Percentiles rank a stretch among this genome's conserved stretches.
phyloP scores from a whole-genome alignment of 2,329 filamentous ascomycete species.

The Apiospora phragmitis region DNA sequence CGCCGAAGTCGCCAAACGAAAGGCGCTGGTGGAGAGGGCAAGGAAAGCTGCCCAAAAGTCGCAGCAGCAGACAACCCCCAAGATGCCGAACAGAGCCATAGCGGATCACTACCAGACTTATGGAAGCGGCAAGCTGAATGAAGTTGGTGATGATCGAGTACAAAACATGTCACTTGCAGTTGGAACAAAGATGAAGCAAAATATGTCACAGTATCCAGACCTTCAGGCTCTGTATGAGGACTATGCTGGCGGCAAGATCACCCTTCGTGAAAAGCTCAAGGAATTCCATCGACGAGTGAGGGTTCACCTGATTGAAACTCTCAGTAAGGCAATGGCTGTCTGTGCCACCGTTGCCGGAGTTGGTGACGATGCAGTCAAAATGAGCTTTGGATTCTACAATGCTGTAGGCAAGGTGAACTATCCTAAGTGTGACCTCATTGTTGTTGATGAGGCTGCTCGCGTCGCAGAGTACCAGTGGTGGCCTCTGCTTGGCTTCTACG shows the following conservation, averaged over 20 bases:
- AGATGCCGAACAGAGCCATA: too few relatives aligned
- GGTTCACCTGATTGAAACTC: neutral
- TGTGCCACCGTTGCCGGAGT: constrained; percentile 8
- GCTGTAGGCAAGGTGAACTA: neutral
- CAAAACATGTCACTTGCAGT: neutral
- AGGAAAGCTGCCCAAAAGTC: neutral
- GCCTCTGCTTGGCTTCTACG: neutral
- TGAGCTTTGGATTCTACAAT: neutral
- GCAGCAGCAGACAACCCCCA: neutral
- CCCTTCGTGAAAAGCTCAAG: too few relatives aligned
- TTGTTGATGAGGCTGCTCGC: constrained; percentile 9
- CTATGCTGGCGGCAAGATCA: too few relatives aligned
- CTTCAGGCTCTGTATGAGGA: neutral
- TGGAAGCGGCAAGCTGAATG: too few relatives aligned
- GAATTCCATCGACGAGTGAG: neutral
- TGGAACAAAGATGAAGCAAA: neutral
- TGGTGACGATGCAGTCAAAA: neutral
- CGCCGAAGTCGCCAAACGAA: neutral
- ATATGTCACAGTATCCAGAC: neutral
- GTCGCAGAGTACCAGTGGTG: constrained; percentile 11
- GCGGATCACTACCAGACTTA: too few relatives aligned
- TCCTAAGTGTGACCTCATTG: neutral
- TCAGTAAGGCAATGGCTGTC: neutral
- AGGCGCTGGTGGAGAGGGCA: neutral
- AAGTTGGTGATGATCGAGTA: too few relatives aligned